Evolutionary conservation across 306 rosid species (phyloP), one percentile per base, ranked within the genome.

Genomic region (Clitoria ternatea): DNA sequence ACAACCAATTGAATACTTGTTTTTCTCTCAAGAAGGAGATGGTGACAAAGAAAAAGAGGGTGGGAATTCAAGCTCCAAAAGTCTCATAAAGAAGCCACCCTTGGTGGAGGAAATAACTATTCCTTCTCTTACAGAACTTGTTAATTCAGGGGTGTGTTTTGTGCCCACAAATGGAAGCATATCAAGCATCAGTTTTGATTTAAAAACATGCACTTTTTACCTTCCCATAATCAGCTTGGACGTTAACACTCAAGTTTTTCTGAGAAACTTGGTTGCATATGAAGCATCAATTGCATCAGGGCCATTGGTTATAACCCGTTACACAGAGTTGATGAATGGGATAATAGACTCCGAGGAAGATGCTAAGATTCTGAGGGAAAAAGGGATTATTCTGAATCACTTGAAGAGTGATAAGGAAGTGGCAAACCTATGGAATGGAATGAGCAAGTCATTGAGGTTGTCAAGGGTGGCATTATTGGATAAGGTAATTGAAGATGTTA

Each of bases 291-390:
- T 66, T 35, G 78, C 85, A 49, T 68, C 85, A 0, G 90, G 96
- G 54, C 87, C 90, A 0, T 75, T 87, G 81, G 79, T 89, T 33
- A 69, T 92, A 11, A 64, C 95, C 0, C 87, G 98, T 12, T 89
- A 77, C 79, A 84, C 91, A 0, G 96, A 92, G 61, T 24, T 89
- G 35, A 83, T 84, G 94, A 89, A 87, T 1, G 95, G 96, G 60
- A 89, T 87, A 11, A 85, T 89, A 33, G 98, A 92, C 52, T 53
- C 89, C 0, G 80, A 75, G 61, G 89, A 87, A 4, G 95, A 92
- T 4, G 95, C 66, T 24, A 84, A 66, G 74, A 14, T 85, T 72
- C 79, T 87, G 0, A 82, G 89, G 48, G 86, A 78, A 36, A 76
- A 67, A 52, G 90, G 92, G 7, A 69, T 87, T 13, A 65, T 89